phyloP scores from a whole-genome alignment of 208 protist genomes.

The Leishmania aethiopica region DNA sequence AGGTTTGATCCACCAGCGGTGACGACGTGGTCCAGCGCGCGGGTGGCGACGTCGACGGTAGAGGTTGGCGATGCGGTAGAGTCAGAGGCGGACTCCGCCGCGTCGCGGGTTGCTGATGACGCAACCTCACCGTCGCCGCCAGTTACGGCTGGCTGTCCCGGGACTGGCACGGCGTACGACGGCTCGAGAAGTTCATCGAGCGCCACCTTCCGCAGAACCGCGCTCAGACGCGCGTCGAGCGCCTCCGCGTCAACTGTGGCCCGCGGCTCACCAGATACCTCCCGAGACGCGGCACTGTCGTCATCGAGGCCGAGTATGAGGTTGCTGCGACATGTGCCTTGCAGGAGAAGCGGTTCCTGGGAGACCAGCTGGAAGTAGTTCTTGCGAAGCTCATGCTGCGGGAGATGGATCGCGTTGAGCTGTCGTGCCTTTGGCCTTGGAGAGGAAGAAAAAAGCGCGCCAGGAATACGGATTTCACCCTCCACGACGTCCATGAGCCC shows the following conservation, averaged over 20 bases:
- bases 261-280: background rate
- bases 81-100: background rate
- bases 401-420: conserved; percentile 22
- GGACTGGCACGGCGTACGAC: background rate
- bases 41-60: conserved; percentile 16
- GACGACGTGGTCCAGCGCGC: conserved; percentile 59
- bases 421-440: conserved; percentile 7
- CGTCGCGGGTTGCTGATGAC: background rate
- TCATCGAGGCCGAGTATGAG: conserved; percentile 69
- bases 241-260: background rate
- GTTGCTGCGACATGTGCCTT: conserved; percentile 95
- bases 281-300: background rate
- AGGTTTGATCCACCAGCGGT: conserved; percentile 88
- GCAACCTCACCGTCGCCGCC: conserved; percentile 6
- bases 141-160: background rate
- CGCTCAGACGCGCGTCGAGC: conserved; percentile 42
- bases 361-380: conserved; percentile 96
- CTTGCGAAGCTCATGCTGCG: conserved; percentile 69
- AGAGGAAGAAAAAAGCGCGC: conserved; percentile 22
- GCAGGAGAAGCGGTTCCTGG: conserved; percentile 97
- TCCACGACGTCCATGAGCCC: conserved; percentile 89
- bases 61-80: background rate
- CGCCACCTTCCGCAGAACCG: conserved; percentile 43
- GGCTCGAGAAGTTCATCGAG: conserved; percentile 47
- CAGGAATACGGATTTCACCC: conserved; percentile 43